phyloP scores from a whole-genome alignment of 768 basidiomycete genomes.

The Trametes cinnabarina region DNA sequence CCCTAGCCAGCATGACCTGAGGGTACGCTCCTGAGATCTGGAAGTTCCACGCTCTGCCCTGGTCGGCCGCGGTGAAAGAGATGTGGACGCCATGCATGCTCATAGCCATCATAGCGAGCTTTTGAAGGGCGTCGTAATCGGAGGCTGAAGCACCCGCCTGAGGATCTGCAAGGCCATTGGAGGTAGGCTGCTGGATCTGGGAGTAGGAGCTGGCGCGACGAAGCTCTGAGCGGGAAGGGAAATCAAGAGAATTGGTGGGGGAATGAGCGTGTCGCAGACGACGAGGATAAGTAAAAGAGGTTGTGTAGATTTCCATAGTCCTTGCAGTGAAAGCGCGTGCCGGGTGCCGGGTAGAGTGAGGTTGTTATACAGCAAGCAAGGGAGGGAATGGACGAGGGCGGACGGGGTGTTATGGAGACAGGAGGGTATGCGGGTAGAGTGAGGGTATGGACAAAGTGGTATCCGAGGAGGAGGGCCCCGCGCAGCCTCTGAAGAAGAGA shows the following conservation, averaged over 20 bases:
- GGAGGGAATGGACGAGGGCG: conserved; percentile 4
- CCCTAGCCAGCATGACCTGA: conserved; percentile 88
- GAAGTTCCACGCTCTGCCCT: conserved; percentile 81
- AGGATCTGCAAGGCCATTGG: conserved; percentile 30
- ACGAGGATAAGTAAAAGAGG: conserved; percentile 90
- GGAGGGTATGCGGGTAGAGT: conserved; percentile 32
- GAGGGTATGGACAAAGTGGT: conserved; percentile 37
- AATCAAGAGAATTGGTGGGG: conserved; percentile 62
- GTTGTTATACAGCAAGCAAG: conserved; percentile 27
- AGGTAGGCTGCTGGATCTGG: conserved; percentile 35
- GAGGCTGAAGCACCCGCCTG: conserved; percentile 38
- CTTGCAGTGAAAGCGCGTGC: conserved; percentile 10
- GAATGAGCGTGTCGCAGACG: conserved; percentile 69
- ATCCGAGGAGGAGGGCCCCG: conserved; percentile 30
- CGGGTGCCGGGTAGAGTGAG: conserved; percentile 10
- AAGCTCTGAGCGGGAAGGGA: conserved; percentile 45
- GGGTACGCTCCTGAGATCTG: conserved; percentile 89
- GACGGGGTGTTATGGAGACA: conserved; percentile 30
- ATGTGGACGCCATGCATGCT: conserved; percentile 81
- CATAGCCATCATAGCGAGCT: conserved; percentile 72
- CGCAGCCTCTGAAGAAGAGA: conserved; percentile 31
- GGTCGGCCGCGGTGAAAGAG: conserved; percentile 71
- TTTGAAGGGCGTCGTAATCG: conserved; percentile 73
- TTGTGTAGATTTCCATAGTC: conserved; percentile 91
- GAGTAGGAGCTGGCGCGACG: conserved; percentile 38